phyloP scores from a whole-genome alignment of 179 eudicot genomes.

The Actinidia arguta region DNA sequence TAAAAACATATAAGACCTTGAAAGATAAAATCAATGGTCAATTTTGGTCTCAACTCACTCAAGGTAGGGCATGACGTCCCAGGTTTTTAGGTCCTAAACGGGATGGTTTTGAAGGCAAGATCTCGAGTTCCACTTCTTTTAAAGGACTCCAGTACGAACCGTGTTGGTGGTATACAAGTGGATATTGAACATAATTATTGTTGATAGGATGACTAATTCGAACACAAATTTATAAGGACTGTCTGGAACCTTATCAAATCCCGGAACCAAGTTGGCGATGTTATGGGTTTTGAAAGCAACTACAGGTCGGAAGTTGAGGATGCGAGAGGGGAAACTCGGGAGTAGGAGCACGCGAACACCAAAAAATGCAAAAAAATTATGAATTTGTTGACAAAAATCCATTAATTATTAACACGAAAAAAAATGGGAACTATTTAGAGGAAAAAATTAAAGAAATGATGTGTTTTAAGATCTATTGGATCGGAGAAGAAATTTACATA shows the following conservation, averaged over 20 bases:
- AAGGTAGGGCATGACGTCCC: no score
- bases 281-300: constrained; percentile 35
- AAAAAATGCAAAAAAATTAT: constrained; percentile 24
- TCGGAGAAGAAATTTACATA: neutral
- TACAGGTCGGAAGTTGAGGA: constrained; percentile 34
- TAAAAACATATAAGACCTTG: neutral
- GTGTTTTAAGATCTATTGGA: no score
- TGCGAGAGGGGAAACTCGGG: constrained; percentile 35
- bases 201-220: no score
- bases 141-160: no score
- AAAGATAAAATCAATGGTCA: neutral
- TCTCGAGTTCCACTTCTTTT: no score
- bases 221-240: neutral
- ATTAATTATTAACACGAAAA: neutral
- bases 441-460: no score
- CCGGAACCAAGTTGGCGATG: constrained; percentile 42
- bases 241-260: constrained; percentile 28
- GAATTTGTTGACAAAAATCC: neutral
- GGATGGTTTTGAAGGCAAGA: no score
- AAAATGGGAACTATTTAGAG: neutral
- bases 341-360: constrained; percentile 43
- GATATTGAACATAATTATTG: no score
- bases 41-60: no score
- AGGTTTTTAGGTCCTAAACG: no score
- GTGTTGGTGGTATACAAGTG: no score